Evolutionary conservation across 169 alveolate species (phyloP), one percentile per base, ranked within the genome.

Genomic region (Sarcocystis neurona): DNA sequence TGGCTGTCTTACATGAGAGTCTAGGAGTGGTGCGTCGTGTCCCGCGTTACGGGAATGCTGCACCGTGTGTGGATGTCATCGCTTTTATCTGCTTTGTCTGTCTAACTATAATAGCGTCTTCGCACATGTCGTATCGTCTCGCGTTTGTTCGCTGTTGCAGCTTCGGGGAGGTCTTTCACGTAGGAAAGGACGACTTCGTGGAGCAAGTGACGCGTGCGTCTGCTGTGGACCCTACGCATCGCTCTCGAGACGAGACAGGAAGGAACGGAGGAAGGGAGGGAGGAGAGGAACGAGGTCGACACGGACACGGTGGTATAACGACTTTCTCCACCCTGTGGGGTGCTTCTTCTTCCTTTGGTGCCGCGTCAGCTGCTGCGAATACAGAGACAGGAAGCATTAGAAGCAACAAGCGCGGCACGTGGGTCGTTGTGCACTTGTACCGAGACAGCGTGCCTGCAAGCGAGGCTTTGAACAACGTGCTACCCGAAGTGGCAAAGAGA

Each of bases 371-470:
- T 53, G 3, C 53, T 2, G 48, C 1, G 34, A 72, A 34, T n/a
- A 30, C 18, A 30, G 39, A 86, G 37, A 32, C 46, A 37, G 5
- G 44, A 37, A 15, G 93, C 60, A 47, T 43, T 10, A 41, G 80
- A 32, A 15, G 80, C 84, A 79, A 32, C 53, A 39, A 30, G 48
- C 43, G 70, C 2, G 95, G 95, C 18, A 94, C 94, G 20, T 85
- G 89, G 63, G 97, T 94, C 41, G 93, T 94, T 5, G 88, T 93
- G 48, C 95, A 93, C 85, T 46, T 94, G 34, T 94, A 87, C 46
- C 87, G 92, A 32, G 96, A 94, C 6, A 86, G 90, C 70, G 88
- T 90, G 10, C 37, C 90, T 20, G 93, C 94, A 5, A 94, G 97
- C 84, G 90, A 39, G 72, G 78, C 86, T 44, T 68, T 93, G 34